Conservation (phyloP, 1,284 basidiomycete genomes). For the Pseudozyma thailandica region DNA sequence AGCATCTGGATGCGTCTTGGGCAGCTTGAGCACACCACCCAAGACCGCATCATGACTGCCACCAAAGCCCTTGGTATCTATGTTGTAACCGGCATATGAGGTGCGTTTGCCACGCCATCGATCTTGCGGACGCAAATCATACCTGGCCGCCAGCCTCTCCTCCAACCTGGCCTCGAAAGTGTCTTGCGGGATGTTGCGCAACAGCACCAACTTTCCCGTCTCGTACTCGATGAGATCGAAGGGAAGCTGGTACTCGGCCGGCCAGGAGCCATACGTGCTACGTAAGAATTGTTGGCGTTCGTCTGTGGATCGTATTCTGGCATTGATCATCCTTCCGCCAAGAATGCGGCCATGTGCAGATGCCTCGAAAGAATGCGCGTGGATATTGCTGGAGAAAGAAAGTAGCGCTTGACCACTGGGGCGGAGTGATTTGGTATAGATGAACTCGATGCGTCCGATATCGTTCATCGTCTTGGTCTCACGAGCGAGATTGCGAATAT, state of each 20-base stretch:
- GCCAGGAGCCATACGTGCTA: slow-evolving; percentile 16
- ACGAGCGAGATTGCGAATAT: slow-evolving; percentile 27
- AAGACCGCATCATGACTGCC: slow-evolving; percentile 34
- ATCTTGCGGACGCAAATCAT: slow-evolving; percentile 40
- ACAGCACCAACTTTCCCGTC: slow-evolving; percentile 42
- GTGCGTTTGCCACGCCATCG: slow-evolving; percentile 31
- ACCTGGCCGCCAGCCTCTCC: slow-evolving; percentile 41
- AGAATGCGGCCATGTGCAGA: slow-evolving; percentile 22
- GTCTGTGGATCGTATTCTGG: slow-evolving; percentile 1
- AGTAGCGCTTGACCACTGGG: slow-evolving; percentile 31
- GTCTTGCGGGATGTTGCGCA: slow-evolving; percentile 45
- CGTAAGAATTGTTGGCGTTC: slow-evolving; percentile 3
- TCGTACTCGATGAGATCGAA: slow-evolving; percentile 48
- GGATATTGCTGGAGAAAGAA: slow-evolving; percentile 16
- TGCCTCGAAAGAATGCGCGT: slow-evolving; percentile 19
- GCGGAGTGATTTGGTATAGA: slow-evolving; percentile 21
- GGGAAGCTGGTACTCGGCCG: slow-evolving; percentile 17
- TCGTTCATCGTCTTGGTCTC: slow-evolving; percentile 19
- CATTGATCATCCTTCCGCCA: slow-evolving; percentile 24
- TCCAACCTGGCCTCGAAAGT: slow-evolving; percentile 51
- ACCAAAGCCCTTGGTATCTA: slow-evolving; percentile 23
- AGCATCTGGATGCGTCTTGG: slow-evolving; percentile 29
- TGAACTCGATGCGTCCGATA: slow-evolving; percentile 33
- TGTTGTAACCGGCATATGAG: slow-evolving; percentile 10
- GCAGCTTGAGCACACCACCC: slow-evolving; percentile 31